A percentile compares a stretch with the other conserved stretches of the same genome.
Evolutionary conservation across 192 early-diverging fungal genomes (phyloP).

Genomic region (Dimargaris verticillata): DNA sequence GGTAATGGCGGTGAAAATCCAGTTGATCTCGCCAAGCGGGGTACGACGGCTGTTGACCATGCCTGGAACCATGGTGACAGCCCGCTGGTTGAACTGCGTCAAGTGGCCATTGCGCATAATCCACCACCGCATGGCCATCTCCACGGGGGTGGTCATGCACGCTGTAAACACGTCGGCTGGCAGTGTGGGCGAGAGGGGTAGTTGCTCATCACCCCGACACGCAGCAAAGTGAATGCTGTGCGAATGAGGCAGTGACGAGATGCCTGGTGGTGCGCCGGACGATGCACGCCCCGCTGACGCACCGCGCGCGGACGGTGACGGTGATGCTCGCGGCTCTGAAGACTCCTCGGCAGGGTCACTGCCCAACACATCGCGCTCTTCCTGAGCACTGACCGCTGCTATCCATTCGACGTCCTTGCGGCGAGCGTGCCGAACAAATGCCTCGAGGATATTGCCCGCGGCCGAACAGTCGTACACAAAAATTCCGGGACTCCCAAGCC

Average conservation of each 20-base stretch:
- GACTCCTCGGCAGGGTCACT: neutral
- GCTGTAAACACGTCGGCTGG: constrained; percentile 95
- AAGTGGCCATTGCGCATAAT: constrained; percentile 68
- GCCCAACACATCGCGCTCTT: constrained; percentile 2
- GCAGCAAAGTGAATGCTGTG: constrained; percentile 93
- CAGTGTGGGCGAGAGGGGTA: constrained; percentile 85
- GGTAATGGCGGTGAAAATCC: constrained; percentile 97
- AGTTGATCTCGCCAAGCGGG: constrained; percentile 92
- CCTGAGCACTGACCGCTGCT: constrained; percentile 5
- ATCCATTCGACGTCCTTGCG: constrained; percentile 57
- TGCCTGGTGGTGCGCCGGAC: constrained; percentile 20
- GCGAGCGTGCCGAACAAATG: constrained; percentile 79
- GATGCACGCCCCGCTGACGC: neutral
- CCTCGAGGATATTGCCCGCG: constrained; percentile 77
- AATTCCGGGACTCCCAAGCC: constrained; percentile 88
- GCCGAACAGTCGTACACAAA: constrained; percentile 94
- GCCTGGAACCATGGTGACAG: constrained; percentile 84
- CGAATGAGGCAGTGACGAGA: constrained; percentile 22
- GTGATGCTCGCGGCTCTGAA: constrained; percentile 1
- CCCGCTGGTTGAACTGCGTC: constrained; percentile 23
- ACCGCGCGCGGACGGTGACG: neutral
- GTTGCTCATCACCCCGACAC: constrained; percentile 59
- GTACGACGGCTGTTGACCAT: constrained; percentile 77
- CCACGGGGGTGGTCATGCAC: constrained; percentile 89
- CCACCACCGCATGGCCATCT: constrained; percentile 84